Evolutionary conservation across 1,284 basidiomycete genomes (phyloP).

Genomic region (Naganishia cerealis): DNA sequence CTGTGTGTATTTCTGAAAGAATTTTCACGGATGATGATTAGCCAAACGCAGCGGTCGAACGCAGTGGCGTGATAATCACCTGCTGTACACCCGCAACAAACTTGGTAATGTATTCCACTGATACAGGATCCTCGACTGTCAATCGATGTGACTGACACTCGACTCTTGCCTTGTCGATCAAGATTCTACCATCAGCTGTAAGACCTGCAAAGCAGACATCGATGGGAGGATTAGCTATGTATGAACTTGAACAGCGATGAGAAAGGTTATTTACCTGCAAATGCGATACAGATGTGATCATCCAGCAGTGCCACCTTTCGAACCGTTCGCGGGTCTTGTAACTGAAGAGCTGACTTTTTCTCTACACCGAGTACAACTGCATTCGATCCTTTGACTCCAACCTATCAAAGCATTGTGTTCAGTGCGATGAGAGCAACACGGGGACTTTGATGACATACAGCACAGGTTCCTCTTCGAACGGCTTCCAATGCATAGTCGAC

Average conservation of each 20-base stretch:
- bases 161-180: conserved; percentile 95
- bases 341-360: conserved; percentile 95
- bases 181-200: conserved; percentile 93
- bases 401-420: conserved; percentile 58
- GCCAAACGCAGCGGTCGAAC: neutral
- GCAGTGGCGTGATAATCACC: conserved; percentile 56
- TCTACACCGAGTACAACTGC: conserved; percentile 97
- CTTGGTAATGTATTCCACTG: conserved; percentile 96
- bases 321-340: conserved; percentile 96
- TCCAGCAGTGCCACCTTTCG: conserved; percentile 98
- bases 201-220: conserved; percentile 64
- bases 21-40: neutral
- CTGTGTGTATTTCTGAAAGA: conserved; percentile 86
- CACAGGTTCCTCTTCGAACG: conserved; percentile 94
- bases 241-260: conserved; percentile 28
- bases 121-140: conserved; percentile 97
- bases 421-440: conserved; percentile 10
- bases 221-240: neutral
- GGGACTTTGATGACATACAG: conserved; percentile 61
- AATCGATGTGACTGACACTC: conserved; percentile 97
- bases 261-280: conserved; percentile 70
- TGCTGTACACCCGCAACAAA: conserved; percentile 98
- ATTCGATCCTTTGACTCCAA: conserved; percentile 91
- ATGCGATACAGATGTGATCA: conserved; percentile 95
- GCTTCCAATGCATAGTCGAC: conserved; percentile 98